Evolutionary conservation across 495 filamentous ascomycete genomes (phyloP).

Genomic region (Gamarada debralockiae): DNA sequence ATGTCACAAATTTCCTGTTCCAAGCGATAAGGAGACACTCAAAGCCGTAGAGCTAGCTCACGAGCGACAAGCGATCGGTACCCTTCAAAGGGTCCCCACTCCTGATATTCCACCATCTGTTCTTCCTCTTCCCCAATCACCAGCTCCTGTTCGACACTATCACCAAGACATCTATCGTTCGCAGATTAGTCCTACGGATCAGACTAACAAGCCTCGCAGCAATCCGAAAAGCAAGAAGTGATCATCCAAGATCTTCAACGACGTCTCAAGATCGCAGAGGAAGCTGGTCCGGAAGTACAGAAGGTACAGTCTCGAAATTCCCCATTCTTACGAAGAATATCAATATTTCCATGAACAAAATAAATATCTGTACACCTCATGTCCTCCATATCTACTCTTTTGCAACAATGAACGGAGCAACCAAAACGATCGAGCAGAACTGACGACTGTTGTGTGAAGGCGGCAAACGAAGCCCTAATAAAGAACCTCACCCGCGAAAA

Average conservation of each 20-base stretch:
- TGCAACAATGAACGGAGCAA: background rate
- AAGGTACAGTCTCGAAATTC: constrained; percentile 24
- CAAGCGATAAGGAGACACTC: background rate
- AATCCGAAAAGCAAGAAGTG: constrained; percentile 57
- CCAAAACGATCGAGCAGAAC: background rate
- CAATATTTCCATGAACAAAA: background rate
- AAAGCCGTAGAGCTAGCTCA: background rate
- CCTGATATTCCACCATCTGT: background rate
- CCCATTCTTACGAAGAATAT: background rate
- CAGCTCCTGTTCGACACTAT: background rate
- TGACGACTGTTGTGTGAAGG: constrained; percentile 28
- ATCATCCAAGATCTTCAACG: constrained; percentile 56
- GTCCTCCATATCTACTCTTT: background rate
- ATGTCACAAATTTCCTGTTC: background rate
- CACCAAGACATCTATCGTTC: background rate
- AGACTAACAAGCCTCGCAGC: constrained; percentile 33
- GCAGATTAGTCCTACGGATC: background rate
- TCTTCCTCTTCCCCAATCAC: background rate
- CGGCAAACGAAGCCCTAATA: constrained; percentile 54
- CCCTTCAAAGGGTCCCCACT: background rate
- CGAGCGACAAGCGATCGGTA: background rate
- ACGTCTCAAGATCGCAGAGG: constrained; percentile 48
- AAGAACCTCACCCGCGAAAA: constrained; percentile 80
- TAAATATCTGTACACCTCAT: background rate
- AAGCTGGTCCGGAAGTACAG: constrained; percentile 32